These are phyloP conservation scores for Evansstolkia leycettana DNA, from an alignment of 495 filamentous ascomycete species.

Conservation along the genomic window DNA sequence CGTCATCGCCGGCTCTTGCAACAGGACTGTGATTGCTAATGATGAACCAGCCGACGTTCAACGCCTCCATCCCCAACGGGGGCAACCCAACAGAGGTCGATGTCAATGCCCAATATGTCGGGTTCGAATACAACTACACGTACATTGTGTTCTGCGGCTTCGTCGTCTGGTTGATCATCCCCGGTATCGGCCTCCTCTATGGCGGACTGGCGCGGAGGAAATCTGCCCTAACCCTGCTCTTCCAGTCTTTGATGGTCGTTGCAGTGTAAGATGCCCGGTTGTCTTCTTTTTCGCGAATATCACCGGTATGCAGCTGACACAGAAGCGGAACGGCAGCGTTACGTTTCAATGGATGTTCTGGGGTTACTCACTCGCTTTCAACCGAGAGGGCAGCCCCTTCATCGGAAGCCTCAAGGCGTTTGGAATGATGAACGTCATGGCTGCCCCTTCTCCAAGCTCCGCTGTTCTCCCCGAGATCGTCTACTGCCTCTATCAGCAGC, in stretches of 20 bases:
- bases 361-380: constrained; percentile 45
- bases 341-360: constrained; percentile 48
- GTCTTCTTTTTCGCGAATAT: background rate
- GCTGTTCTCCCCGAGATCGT: constrained; percentile 41
- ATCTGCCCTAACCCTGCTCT: constrained; percentile 42
- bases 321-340: constrained; percentile 5
- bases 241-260: constrained; percentile 42
- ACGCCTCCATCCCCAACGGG: constrained; percentile 30
- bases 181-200: constrained; percentile 47
- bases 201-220: constrained; percentile 45
- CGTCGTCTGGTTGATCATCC: constrained; percentile 48
- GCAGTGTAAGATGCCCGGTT: constrained; percentile 24
- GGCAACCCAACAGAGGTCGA: constrained; percentile 33
- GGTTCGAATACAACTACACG: constrained; percentile 37
- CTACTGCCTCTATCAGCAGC: constrained; percentile 44
- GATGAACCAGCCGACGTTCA: constrained; percentile 31
- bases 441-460: constrained; percentile 36
- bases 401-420: constrained; percentile 43
- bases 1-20: too few species aligned
- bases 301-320: background rate
- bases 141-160: constrained; percentile 39
- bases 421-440: constrained; percentile 38
- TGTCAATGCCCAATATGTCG: constrained; percentile 38
- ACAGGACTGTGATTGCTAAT: too few species aligned
- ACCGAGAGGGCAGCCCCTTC: constrained; percentile 35